Evolutionary conservation across 257 asterid genomes (phyloP).

Genomic region (Solanum chiquidenum): DNA sequence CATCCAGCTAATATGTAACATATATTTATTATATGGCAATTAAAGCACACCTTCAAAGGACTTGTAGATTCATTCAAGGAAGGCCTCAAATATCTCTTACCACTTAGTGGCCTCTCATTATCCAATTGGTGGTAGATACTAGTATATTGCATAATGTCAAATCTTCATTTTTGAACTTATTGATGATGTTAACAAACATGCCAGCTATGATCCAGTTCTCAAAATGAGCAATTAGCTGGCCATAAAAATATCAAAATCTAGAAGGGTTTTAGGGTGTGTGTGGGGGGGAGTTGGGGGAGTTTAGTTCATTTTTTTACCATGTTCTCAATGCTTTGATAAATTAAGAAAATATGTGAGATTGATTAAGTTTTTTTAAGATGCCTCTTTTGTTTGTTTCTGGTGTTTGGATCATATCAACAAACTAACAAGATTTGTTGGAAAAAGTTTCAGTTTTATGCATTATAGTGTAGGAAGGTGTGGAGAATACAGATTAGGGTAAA

Average conservation of each 20-base stretch:
- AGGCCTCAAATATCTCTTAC: not conserved
- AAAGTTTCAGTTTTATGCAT: not conserved
- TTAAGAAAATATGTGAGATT: not conserved
- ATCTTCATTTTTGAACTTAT: not conserved
- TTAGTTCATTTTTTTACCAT: not conserved
- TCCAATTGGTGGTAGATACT: not conserved
- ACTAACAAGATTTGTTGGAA: not conserved
- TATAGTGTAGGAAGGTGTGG: not conserved
- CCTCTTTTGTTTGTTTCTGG: not conserved
- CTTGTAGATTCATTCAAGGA: not conserved
- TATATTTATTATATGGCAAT: not conserved
- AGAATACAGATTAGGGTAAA: not conserved
- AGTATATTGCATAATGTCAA: not conserved
- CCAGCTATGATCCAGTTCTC: conserved; percentile 10
- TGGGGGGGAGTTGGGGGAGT: no score
- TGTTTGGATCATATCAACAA: not conserved
- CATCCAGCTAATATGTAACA: not conserved
- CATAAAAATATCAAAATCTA: not conserved
- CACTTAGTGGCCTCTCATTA: conserved; percentile 2
- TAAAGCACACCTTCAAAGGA: not conserved
- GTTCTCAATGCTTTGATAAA: not conserved
- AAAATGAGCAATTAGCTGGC: not conserved
- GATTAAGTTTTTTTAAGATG: not conserved
- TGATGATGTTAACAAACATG: conserved; percentile 2
- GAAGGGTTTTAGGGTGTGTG: not conserved